Evolutionary conservation across 2,329 filamentous ascomycete species (phyloP).

Genomic region (Alternaria sp.): DNA sequence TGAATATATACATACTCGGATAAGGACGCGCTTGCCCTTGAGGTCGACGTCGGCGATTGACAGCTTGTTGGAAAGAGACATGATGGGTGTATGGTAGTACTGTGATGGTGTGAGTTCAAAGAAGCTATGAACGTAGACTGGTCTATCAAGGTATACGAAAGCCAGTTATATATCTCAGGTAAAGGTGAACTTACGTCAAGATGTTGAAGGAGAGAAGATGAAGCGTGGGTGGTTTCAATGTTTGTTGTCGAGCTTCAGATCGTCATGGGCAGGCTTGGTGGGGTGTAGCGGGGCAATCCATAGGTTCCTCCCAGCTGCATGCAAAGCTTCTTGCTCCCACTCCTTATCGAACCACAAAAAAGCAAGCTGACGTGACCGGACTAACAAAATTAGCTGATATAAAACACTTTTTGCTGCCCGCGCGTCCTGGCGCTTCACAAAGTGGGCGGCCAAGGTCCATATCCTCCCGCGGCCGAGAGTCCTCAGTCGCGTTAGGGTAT

Average conservation of each 20-base stretch:
- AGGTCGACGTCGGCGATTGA: conserved; percentile 95
- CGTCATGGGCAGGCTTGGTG: conserved; percentile 34
- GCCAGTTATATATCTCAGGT: conserved; percentile 11
- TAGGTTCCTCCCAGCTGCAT: conserved; percentile 13
- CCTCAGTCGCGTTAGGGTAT: conserved; percentile 1
- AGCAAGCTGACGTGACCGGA: conserved; percentile 25
- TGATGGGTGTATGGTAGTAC: conserved; percentile 52
- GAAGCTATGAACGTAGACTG: conserved; percentile 4
- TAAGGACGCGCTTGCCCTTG: conserved; percentile 97
- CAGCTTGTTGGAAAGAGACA: conserved; percentile 99
- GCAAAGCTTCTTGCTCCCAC: conserved; percentile 15
- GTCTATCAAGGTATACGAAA: conserved; percentile 1
- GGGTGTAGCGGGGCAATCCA: conserved; percentile 30
- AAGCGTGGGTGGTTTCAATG: conserved; percentile 23
- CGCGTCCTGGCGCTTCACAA: not conserved
- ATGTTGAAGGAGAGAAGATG: conserved; percentile 20
- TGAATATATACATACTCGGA: conserved; percentile 74
- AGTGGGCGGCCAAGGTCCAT: conserved; percentile 12
- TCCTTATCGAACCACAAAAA: conserved; percentile 39
- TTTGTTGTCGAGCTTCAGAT: conserved; percentile 33
- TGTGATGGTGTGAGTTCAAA: conserved; percentile 4
- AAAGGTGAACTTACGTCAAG: conserved; percentile 29
- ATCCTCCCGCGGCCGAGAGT: conserved; percentile 38
- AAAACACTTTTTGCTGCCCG: conserved; percentile 8
- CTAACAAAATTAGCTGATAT: conserved; percentile 21